Conservation (phyloP, 2,329 filamentous ascomycete species). For the Diaporthe longicolla region DNA sequence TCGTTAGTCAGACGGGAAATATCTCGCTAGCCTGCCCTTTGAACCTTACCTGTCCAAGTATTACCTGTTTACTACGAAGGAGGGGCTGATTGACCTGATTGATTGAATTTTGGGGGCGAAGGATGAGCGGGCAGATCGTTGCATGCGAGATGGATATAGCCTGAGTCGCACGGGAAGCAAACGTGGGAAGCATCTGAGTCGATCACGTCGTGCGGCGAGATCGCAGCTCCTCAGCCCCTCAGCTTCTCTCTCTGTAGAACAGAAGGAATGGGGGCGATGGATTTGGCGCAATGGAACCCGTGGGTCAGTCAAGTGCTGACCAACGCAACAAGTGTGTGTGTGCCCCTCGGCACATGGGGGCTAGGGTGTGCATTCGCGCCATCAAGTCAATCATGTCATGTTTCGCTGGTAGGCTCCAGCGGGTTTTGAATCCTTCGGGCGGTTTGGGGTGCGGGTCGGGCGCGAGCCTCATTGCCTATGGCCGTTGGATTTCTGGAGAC, state of each 20-base stretch:
- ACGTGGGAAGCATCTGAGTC: constrained; percentile 23
- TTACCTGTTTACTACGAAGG: neutral
- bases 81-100: neutral
- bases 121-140: constrained; percentile 42
- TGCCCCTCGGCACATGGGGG: neutral
- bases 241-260: neutral
- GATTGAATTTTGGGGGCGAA: constrained; percentile 35
- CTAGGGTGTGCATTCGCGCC: neutral
- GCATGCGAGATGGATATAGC: constrained; percentile 37
- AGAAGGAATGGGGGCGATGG: neutral
- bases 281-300: constrained; percentile 12
- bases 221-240: no score
- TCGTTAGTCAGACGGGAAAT: constrained; percentile 27
- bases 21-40: neutral
- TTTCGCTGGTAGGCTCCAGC: neutral
- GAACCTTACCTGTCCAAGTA: neutral
- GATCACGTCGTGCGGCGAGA: neutral
- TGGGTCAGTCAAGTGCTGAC: neutral
- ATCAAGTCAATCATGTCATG: neutral
- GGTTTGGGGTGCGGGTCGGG: neutral
- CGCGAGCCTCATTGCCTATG: neutral
- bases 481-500: neutral
- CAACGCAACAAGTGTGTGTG: neutral
- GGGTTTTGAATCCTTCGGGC: constrained; percentile 19
- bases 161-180: neutral